Percentiles rank a stretch among this genome's conserved stretches.
Conservation (phyloP, 306 rosid genomes). For the Cucumis cinereus region DNA sequence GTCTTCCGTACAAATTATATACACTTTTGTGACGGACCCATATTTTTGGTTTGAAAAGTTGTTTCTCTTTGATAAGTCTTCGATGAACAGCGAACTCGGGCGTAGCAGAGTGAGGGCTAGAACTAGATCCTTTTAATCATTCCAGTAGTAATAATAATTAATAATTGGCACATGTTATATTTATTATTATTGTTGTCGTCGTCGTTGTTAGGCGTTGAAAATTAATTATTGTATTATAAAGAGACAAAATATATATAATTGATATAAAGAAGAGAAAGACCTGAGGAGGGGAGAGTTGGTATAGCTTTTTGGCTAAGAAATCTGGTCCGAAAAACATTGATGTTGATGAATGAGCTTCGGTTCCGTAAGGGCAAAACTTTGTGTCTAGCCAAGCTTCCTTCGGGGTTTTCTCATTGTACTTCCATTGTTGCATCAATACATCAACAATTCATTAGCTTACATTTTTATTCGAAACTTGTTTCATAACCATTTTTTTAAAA, state of each 20-base stretch:
- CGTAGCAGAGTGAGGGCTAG: background rate
- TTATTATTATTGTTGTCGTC: no score
- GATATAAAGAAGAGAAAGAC: background rate
- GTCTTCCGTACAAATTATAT: conserved; percentile 6
- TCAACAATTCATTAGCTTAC: no score
- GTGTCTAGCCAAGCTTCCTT: conserved; percentile 3
- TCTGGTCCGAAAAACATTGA: background rate
- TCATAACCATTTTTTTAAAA: no score
- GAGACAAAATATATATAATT: no score
- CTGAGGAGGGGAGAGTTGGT: background rate
- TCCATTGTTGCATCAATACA: background rate
- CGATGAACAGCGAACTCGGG: background rate
- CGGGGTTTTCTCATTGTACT: background rate
- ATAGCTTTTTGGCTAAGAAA: background rate
- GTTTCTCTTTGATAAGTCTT: background rate
- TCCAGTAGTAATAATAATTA: no score
- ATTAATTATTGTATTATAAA: no score
- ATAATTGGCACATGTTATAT: no score
- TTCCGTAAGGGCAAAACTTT: background rate
- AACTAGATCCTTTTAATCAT: background rate
- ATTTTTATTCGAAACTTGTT: no score
- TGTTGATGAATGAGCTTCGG: background rate
- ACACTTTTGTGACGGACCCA: conserved; percentile 13
- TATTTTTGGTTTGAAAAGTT: background rate
- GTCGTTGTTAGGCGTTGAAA: no score